These are phyloP conservation scores for Lecanoromycetidae sp. DNA, from an alignment of 2,329 filamentous ascomycete genomes.

Conservation along the genomic window DNA sequence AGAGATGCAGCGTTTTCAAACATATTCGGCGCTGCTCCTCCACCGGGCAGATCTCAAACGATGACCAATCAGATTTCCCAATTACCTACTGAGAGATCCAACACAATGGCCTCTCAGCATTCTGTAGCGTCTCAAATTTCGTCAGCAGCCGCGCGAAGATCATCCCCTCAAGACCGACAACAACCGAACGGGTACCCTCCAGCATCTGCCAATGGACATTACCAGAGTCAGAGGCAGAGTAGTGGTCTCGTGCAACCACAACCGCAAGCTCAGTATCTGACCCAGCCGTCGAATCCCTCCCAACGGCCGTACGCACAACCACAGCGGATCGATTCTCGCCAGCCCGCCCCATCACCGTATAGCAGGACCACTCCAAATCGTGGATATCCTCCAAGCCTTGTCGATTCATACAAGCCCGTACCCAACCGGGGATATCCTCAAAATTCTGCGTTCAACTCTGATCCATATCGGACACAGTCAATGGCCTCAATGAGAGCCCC, in stretches of 20 bases:
- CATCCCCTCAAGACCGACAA: slow-evolving; percentile 32
- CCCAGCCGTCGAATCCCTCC: slow-evolving; percentile 49
- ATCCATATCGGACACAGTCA: slow-evolving; percentile 85
- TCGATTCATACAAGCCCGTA: slow-evolving; percentile 48
- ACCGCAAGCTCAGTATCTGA: slow-evolving; percentile 46
- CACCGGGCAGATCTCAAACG: slow-evolving; percentile 81
- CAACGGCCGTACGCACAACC: slow-evolving; percentile 61
- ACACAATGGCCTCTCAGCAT: slow-evolving; percentile 57
- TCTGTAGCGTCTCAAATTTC: slow-evolving; percentile 30
- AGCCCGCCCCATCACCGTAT: slow-evolving; percentile 37
- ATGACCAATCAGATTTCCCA: slow-evolving; percentile 71
- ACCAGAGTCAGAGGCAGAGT: slow-evolving; percentile 27
- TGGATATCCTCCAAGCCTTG: slow-evolving; percentile 36
- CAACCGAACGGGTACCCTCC: slow-evolving; percentile 34
- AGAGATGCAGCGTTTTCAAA: slow-evolving; percentile 92
- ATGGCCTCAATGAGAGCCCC: slow-evolving; percentile 67
- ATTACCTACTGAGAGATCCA: slow-evolving; percentile 56
- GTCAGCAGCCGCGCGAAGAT: slow-evolving; percentile 26
- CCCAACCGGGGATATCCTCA: slow-evolving; percentile 47
- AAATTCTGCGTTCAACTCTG: slow-evolving; percentile 63
- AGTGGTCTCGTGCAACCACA: slow-evolving; percentile 30
- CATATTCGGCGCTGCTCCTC: slow-evolving; percentile 82
- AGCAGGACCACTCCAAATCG: slow-evolving; percentile 37
- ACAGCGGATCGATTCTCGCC: slow-evolving; percentile 55
- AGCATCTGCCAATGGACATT: slow-evolving; percentile 29